Conservation (phyloP, 75 land plant genomes). For the Larix kaempferi region DNA sequence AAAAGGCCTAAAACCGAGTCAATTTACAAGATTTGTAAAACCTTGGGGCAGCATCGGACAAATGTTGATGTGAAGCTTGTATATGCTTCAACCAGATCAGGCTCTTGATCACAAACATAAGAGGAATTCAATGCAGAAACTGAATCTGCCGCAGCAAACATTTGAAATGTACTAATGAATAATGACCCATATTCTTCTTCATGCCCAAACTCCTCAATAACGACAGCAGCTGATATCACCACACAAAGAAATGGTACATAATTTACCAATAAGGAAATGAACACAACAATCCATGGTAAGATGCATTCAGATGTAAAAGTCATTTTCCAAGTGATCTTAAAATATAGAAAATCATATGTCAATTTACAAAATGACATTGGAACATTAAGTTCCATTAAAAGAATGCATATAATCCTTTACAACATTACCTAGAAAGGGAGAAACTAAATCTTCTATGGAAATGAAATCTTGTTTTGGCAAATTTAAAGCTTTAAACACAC, state of each 20-base stretch:
- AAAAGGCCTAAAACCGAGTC: background rate
- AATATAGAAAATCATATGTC: too few species aligned
- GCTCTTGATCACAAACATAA: constrained; percentile 98
- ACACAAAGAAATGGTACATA: background rate
- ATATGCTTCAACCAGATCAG: constrained; percentile 96
- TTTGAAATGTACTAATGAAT: constrained; percentile 65
- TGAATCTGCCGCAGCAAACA: constrained; percentile 72
- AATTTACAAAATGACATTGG: too few species aligned
- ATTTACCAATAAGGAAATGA: too few species aligned
- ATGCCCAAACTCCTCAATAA: constrained; percentile 90
- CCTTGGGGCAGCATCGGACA: constrained; percentile 82
- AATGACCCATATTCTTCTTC: constrained; percentile 80
- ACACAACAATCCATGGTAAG: too few species aligned
- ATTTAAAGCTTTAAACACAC: too few species aligned
- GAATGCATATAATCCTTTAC: too few species aligned
- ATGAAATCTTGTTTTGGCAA: too few species aligned
- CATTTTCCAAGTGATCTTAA: too few species aligned
- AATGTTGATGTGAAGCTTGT: constrained; percentile 75
- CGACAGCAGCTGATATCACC: constrained; percentile 61
- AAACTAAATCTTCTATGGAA: too few species aligned
- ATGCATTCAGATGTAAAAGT: too few species aligned
- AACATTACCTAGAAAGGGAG: too few species aligned
- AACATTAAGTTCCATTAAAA: too few species aligned
- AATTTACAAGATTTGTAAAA: constrained; percentile 13
- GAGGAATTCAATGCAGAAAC: constrained; percentile 82